Percentiles rank a stretch among this genome's conserved stretches.
These are phyloP conservation scores for Geosmithia morbida DNA, from an alignment of 2,329 filamentous ascomycete species.

Conservation along the genomic window DNA sequence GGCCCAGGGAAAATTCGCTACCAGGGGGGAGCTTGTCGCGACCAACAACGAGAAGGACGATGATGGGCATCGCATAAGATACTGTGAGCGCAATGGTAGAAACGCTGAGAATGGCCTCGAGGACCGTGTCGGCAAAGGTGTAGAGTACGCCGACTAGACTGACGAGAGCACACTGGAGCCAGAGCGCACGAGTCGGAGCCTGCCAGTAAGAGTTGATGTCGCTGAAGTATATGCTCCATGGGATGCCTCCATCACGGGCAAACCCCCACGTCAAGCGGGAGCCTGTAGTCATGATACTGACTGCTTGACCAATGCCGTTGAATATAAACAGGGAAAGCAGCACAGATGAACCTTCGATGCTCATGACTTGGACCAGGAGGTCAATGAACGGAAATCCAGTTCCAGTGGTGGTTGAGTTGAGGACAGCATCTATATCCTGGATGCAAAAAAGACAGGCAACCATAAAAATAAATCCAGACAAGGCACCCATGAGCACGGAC, in stretches of 20 bases:
- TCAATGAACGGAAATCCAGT: slow-evolving; percentile 23
- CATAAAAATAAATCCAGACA: slow-evolving; percentile 26
- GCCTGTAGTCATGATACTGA: slow-evolving; percentile 25
- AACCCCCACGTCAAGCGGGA: slow-evolving; percentile 29
- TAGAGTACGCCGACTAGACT: slow-evolving; percentile 28
- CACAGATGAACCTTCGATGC: slow-evolving; percentile 15
- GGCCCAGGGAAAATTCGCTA: slow-evolving; percentile 21
- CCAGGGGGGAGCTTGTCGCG: slow-evolving; percentile 27
- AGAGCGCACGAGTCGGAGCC: slow-evolving; percentile 27
- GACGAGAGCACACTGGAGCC: slow-evolving; percentile 22
- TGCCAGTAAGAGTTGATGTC: slow-evolving; percentile 22
- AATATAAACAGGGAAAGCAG: slow-evolving; percentile 30
- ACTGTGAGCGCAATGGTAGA: slow-evolving; percentile 31
- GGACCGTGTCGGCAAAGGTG: slow-evolving; percentile 28
- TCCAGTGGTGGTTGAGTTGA: slow-evolving; percentile 10
- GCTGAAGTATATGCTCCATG: slow-evolving; percentile 21
- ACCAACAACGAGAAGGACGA: slow-evolving; percentile 23
- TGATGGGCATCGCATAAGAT: slow-evolving; percentile 22
- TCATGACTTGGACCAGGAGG: slow-evolving; percentile 14
- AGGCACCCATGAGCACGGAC: slow-evolving; percentile 22
- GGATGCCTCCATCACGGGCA: slow-evolving; percentile 23
- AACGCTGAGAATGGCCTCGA: slow-evolving; percentile 31
- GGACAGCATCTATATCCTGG: slow-evolving; percentile 19
- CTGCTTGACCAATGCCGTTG: slow-evolving; percentile 30
- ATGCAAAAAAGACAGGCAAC: slow-evolving; percentile 26